Evolutionary conservation across 2,329 filamentous ascomycete genomes (phyloP).

Genomic region (Aspergillus amoenus): DNA sequence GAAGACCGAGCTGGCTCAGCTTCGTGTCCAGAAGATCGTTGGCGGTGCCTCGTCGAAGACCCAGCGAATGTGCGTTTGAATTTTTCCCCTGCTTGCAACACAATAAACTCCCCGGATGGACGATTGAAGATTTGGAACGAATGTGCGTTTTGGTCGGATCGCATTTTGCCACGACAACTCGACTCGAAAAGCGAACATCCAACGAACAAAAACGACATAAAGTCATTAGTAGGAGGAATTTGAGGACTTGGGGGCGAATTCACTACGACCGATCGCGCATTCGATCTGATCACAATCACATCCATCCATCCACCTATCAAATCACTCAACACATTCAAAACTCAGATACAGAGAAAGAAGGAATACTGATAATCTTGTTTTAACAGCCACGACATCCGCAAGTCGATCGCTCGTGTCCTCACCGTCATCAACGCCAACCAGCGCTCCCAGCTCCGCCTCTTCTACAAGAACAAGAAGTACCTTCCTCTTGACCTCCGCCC

Average conservation of each 20-base stretch:
- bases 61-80: constrained; percentile 81
- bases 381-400: constrained; percentile 92
- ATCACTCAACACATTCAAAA: not conserved
- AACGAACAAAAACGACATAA: too few relatives aligned
- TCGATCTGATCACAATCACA: constrained; percentile 3
- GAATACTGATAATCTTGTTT: constrained; percentile 28
- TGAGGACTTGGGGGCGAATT: not conserved
- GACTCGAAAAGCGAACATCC: not conserved
- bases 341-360: not conserved
- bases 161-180: not conserved
- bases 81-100: constrained; percentile 12
- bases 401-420: constrained; percentile 97
- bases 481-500: constrained; percentile 94
- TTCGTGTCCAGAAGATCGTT: constrained; percentile 97
- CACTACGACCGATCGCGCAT: constrained; percentile 4
- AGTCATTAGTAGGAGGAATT: not conserved
- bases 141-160: constrained; percentile 4
- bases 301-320: not conserved
- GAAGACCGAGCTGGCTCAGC: constrained; percentile 93
- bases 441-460: constrained; percentile 93
- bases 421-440: constrained; percentile 99
- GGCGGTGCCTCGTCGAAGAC: constrained; percentile 91
- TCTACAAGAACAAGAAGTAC: constrained; percentile 99
- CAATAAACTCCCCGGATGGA: constrained; percentile 1
- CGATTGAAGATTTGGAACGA: not conserved